Evolutionary conservation across 257 asterid genomes (phyloP).

Genomic region (Solanum neorickii): DNA sequence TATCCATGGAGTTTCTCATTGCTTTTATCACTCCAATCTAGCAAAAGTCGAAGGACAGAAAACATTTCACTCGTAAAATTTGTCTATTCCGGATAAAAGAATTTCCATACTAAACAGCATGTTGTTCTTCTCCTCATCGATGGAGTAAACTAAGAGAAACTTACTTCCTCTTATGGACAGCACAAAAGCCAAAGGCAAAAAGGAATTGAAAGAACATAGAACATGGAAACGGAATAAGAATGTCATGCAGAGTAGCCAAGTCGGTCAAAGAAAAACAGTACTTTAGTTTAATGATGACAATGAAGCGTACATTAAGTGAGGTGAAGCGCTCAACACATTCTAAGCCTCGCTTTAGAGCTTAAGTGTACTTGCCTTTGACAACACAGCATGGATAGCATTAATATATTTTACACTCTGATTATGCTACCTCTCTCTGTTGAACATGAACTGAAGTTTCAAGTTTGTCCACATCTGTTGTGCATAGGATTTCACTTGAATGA

Average conservation of each 20-base stretch:
- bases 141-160: neutral
- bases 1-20: constrained; percentile 51
- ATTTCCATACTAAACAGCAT: neutral
- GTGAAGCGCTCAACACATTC: neutral
- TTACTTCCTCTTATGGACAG: neutral
- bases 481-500: neutral
- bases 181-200: neutral
- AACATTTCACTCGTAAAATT: neutral
- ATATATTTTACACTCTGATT: neutral
- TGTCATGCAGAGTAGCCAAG: neutral
- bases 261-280: neutral
- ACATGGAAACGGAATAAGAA: neutral
- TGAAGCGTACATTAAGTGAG: neutral
- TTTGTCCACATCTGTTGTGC: neutral
- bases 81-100: neutral
- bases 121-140: neutral
- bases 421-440: neutral
- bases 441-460: neutral
- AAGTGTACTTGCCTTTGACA: neutral
- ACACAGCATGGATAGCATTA: neutral
- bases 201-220: neutral
- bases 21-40: constrained; percentile 83
- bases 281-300: neutral
- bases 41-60: neutral
- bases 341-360: neutral